Percentiles rank a stretch among this genome's conserved stretches.
phyloP scores from a whole-genome alignment of 768 basidiomycete species.

The Leucogyrophana mollusca region DNA sequence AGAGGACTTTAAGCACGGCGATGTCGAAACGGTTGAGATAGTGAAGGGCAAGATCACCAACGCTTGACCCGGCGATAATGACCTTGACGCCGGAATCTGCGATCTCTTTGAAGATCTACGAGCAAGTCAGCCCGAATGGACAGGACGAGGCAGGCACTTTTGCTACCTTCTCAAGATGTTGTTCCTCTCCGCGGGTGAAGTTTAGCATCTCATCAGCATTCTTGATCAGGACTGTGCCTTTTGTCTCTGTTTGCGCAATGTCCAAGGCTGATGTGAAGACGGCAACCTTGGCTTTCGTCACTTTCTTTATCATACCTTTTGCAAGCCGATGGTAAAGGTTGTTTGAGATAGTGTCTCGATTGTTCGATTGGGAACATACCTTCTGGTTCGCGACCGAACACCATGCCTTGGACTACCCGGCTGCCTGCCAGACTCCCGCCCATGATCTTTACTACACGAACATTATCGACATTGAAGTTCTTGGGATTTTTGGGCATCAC shows the following conservation, averaged over 20 bases:
- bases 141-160: too few relatives aligned
- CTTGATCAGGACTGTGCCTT: conserved; percentile 95
- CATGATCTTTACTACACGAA: conserved; percentile 98
- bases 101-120: conserved; percentile 97
- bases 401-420: conserved; percentile 95
- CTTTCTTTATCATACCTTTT: conserved; percentile 79
- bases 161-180: conserved; percentile 85
- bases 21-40: conserved; percentile 94
- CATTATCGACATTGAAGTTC: conserved; percentile 97
- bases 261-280: conserved; percentile 94
- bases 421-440: conserved; percentile 86
- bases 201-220: conserved; percentile 96
- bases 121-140: background rate
- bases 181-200: conserved; percentile 94
- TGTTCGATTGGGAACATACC: conserved; percentile 43
- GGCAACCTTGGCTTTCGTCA: conserved; percentile 84
- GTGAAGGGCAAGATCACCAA: conserved; percentile 96
- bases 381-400: conserved; percentile 95
- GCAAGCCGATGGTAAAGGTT: too few relatives aligned
- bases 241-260: conserved; percentile 96
- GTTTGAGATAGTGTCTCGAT: too few relatives aligned
- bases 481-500: conserved; percentile 89
- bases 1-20: conserved; percentile 94
- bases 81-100: conserved; percentile 93
- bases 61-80: conserved; percentile 87